A percentile compares a stretch with the other conserved stretches of the same genome.
phyloP scores from a whole-genome alignment of 495 filamentous ascomycete genomes.

The Aspergillus bridgeri region DNA sequence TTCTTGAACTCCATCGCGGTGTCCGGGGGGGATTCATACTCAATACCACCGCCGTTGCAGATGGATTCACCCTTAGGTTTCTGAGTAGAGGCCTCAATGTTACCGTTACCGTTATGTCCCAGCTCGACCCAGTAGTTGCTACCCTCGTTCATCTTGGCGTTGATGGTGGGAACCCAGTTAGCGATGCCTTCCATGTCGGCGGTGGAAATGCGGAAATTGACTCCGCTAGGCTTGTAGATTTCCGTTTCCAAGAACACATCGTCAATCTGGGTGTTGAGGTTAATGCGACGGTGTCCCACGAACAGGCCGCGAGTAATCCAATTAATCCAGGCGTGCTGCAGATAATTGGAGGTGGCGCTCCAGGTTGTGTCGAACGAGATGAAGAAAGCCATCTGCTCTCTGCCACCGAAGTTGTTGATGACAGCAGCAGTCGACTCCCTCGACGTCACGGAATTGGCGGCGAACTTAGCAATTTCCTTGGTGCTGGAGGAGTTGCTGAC shows the following conservation, averaged over 20 bases:
- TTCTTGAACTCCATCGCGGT: conserved; percentile 55
- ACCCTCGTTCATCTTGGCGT: conserved; percentile 51
- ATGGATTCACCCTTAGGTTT: conserved; percentile 26
- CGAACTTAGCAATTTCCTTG: conserved; percentile 52
- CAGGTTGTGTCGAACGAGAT: conserved; percentile 53
- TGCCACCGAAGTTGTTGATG: conserved; percentile 56
- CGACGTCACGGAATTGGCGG: conserved; percentile 23
- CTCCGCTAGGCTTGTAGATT: conserved; percentile 46
- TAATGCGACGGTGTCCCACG: conserved; percentile 52
- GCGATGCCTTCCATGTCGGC: conserved; percentile 48
- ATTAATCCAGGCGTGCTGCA: conserved; percentile 63
- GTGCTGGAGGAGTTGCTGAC: conserved; percentile 53
- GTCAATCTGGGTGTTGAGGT: conserved; percentile 61
- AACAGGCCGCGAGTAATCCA: conserved; percentile 58
- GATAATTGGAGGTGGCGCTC: conserved; percentile 51
- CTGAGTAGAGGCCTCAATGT: conserved; percentile 47
- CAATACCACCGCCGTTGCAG: conserved; percentile 36
- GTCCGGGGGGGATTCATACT: conserved; percentile 36
- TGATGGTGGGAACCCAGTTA: conserved; percentile 48
- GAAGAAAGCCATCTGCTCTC: conserved; percentile 63
- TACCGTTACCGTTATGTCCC: conserved; percentile 61
- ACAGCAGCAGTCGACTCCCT: conserved; percentile 49
- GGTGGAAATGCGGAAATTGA: conserved; percentile 48
- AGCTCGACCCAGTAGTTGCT: conserved; percentile 55
- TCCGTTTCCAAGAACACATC: conserved; percentile 59